Evolutionary conservation across 2,329 filamentous ascomycete genomes (phyloP).

Genomic region (Fusarium multiceps): DNA sequence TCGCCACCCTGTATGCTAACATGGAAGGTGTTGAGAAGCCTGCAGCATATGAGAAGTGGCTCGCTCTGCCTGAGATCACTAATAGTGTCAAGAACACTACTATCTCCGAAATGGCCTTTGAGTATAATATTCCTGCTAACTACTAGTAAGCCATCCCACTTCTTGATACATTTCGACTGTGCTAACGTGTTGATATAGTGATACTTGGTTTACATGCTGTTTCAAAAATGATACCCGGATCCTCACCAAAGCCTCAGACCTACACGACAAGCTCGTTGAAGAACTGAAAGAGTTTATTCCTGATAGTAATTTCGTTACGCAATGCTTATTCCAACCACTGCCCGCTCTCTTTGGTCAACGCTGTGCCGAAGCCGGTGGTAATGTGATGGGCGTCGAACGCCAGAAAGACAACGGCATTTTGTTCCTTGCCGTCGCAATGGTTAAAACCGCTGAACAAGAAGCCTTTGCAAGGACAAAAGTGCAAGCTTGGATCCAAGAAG

Average conservation of each 20-base stretch:
- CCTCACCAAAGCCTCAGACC: conserved; percentile 22
- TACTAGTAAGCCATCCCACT: conserved; percentile 16
- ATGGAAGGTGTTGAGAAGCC: conserved; percentile 26
- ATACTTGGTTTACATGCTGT: conserved; percentile 29
- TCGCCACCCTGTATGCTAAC: conserved; percentile 25
- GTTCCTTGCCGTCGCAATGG: conserved; percentile 25
- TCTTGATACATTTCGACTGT: fast-evolving
- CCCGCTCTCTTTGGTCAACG: conserved; percentile 26
- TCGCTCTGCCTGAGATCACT: conserved; percentile 30
- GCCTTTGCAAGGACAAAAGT: conserved; percentile 17
- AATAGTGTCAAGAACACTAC: conserved; percentile 32
- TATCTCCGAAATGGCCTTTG: conserved; percentile 27
- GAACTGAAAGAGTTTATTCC: conserved; percentile 28
- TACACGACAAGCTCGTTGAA: conserved; percentile 21
- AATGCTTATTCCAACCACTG: conserved; percentile 28
- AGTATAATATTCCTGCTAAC: conserved; percentile 32
- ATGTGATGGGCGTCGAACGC: conserved; percentile 30
- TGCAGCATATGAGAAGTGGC: conserved; percentile 29
- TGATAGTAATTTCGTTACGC: conserved; percentile 26
- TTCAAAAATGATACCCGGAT: conserved; percentile 33
- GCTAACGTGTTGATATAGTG: neutral
- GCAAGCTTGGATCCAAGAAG: conserved; percentile 9
- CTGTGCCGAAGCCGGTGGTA: conserved; percentile 23
- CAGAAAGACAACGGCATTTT: conserved; percentile 25
- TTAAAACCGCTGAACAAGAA: conserved; percentile 16